Percentiles rank a stretch among this genome's conserved stretches.
Evolutionary conservation across 495 filamentous ascomycete genomes (phyloP).

Genomic region (Lentithecium fluviatile): DNA sequence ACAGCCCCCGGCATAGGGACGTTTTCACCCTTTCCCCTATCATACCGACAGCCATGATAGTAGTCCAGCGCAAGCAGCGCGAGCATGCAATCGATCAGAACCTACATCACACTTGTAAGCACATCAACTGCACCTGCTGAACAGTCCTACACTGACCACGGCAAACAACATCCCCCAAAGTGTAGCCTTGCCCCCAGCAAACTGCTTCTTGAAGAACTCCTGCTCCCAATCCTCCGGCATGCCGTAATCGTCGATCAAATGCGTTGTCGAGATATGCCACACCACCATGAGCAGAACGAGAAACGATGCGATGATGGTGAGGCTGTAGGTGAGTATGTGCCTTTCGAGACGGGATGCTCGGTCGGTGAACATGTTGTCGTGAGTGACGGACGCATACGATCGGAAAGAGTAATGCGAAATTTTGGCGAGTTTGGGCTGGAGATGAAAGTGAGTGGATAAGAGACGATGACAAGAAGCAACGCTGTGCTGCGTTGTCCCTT

Average conservation of each 20-base stretch:
- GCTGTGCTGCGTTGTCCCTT: too few relatives aligned
- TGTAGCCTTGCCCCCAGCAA: not conserved
- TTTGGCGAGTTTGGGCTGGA: too few relatives aligned
- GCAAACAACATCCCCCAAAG: not conserved
- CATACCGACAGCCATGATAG: too few relatives aligned
- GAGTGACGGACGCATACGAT: not conserved
- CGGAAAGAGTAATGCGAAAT: not conserved
- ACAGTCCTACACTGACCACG: not conserved
- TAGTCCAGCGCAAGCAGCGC: too few relatives aligned
- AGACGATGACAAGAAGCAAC: too few relatives aligned
- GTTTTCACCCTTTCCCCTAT: too few relatives aligned
- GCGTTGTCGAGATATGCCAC: not conserved
- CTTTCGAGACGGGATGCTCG: not conserved
- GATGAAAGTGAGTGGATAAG: too few relatives aligned
- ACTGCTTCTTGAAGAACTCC: not conserved
- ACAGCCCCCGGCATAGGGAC: too few relatives aligned
- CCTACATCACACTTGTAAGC: not conserved
- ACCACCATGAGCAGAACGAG: not conserved
- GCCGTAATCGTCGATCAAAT: slow-evolving; percentile 1
- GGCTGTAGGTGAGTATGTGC: not conserved
- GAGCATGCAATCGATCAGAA: not conserved
- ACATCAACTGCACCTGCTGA: not conserved
- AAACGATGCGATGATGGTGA: not conserved
- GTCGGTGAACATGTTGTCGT: not conserved
- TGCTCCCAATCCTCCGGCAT: not conserved